Evolutionary conservation across 108 stramenopile species (phyloP).

Genomic region (Epipyxis sp.): DNA sequence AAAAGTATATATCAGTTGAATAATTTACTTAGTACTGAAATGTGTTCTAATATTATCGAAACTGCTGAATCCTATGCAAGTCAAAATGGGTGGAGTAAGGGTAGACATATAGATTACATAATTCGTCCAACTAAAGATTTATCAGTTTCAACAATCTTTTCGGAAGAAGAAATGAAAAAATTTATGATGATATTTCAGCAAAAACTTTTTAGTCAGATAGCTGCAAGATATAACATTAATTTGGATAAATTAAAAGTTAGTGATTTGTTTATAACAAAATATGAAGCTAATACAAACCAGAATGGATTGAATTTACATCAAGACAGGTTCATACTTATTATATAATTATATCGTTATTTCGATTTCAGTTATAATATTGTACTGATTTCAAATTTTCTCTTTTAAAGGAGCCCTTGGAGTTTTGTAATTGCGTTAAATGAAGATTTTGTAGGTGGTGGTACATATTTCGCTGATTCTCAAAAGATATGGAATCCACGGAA

Average conservation of each 20-base stretch:
- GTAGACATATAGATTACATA: neutral
- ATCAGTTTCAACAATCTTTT: neutral
- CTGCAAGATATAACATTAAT: neutral
- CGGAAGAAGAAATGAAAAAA: neutral
- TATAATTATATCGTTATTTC: too few species aligned
- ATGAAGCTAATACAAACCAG: neutral
- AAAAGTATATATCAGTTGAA: neutral
- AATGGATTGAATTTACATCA: neutral
- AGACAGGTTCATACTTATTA: too few species aligned
- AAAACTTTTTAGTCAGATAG: neutral
- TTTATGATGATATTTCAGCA: neutral
- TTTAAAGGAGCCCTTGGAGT: conserved; percentile 10
- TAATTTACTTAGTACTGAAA: neutral
- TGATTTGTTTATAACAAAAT: conserved; percentile 13
- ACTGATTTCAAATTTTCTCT: too few species aligned
- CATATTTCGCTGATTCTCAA: neutral
- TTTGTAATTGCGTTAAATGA: conserved; percentile 14
- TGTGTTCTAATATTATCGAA: neutral
- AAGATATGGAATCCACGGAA: neutral
- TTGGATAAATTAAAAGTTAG: neutral
- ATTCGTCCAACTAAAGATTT: neutral
- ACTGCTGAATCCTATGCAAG: neutral
- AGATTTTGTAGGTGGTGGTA: conserved; percentile 4
- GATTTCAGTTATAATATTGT: too few species aligned
- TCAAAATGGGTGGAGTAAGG: neutral